Evolutionary conservation across 371 early-diverging fungal species (phyloP).

Genomic region (Sporodiniella umbellata): DNA sequence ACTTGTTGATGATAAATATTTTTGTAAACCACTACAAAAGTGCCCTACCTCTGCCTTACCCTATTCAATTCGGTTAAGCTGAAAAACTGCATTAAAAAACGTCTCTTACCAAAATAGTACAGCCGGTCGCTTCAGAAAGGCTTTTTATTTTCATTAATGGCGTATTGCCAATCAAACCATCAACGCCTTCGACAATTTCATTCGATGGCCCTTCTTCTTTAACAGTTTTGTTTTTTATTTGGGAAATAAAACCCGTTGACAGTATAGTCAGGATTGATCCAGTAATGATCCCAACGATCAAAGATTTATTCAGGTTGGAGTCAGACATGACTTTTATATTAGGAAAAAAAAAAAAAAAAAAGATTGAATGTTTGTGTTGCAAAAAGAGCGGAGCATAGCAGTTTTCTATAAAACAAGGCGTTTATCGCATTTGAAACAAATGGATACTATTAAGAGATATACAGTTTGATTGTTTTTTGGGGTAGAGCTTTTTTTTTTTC

Average conservation of each 20-base stretch:
- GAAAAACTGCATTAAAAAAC: not conserved
- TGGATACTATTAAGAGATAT: too few species aligned
- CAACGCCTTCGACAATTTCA: conserved; percentile 63
- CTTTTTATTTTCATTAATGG: conserved; percentile 85
- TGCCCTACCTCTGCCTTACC: conserved; percentile 40
- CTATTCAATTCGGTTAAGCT: conserved; percentile 7
- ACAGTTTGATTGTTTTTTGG: too few species aligned
- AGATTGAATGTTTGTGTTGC: conserved; percentile 20
- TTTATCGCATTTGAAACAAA: too few species aligned
- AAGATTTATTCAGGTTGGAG: conserved; percentile 11
- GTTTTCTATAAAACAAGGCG: too few species aligned
- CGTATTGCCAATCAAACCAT: conserved; percentile 84
- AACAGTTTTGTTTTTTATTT: not conserved
- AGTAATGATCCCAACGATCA: conserved; percentile 23
- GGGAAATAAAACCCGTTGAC: conserved; percentile 18
- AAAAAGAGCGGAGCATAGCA: too few species aligned
- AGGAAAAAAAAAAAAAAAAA: not conserved
- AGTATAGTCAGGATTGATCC: conserved; percentile 32
- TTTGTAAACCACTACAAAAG: not conserved
- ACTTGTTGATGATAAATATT: too few species aligned
- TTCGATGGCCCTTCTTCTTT: not conserved
- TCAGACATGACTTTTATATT: not conserved
- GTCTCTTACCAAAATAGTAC: conserved; percentile 40
- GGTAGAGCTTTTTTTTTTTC: too few species aligned
- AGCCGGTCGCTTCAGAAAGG: conserved; percentile 86